Percentiles rank a stretch among this genome's conserved stretches.
These are phyloP conservation scores for Hanseniaspora osmophila DNA, from an alignment of 805 yeast genomes.

Conservation along the genomic window DNA sequence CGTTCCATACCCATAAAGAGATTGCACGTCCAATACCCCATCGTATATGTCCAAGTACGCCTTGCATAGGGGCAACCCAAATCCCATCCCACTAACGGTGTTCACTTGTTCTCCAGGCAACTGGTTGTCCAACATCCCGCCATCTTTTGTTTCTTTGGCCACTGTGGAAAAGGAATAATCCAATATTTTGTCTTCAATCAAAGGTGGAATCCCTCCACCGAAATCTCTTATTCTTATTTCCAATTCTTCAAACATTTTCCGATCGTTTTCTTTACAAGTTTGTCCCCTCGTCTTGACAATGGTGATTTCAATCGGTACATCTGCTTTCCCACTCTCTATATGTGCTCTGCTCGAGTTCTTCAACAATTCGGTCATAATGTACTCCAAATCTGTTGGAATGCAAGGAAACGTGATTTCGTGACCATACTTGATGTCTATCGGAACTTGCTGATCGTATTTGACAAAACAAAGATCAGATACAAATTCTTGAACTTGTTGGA, in stretches of 20 bases:
- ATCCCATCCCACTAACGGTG: conserved; percentile 87
- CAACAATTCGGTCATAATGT: conserved; percentile 70
- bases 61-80: conserved; percentile 76
- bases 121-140: conserved; percentile 36
- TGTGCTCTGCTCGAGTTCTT: conserved; percentile 84
- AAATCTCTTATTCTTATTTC: conserved; percentile 70
- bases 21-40: conserved; percentile 54
- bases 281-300: conserved; percentile 23
- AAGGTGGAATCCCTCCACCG: conserved; percentile 79
- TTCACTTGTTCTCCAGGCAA: conserved; percentile 60
- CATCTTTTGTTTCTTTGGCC: conserved; percentile 38
- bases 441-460: conserved; percentile 68
- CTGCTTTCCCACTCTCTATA: conserved; percentile 42
- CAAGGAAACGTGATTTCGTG: conserved; percentile 56
- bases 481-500: conserved; percentile 51
- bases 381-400: conserved; percentile 77
- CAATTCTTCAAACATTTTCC: conserved; percentile 25
- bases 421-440: conserved; percentile 43
- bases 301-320: conserved; percentile 32
- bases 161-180: conserved; percentile 81
- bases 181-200: conserved; percentile 51
- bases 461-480: conserved; percentile 74
- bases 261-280: conserved; percentile 14
- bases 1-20: conserved; percentile 66
- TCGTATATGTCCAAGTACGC: conserved; percentile 58